These are phyloP conservation scores for Macadamia tetraphylla DNA, from an alignment of 164 flowering plant species.

Conservation along the genomic window DNA sequence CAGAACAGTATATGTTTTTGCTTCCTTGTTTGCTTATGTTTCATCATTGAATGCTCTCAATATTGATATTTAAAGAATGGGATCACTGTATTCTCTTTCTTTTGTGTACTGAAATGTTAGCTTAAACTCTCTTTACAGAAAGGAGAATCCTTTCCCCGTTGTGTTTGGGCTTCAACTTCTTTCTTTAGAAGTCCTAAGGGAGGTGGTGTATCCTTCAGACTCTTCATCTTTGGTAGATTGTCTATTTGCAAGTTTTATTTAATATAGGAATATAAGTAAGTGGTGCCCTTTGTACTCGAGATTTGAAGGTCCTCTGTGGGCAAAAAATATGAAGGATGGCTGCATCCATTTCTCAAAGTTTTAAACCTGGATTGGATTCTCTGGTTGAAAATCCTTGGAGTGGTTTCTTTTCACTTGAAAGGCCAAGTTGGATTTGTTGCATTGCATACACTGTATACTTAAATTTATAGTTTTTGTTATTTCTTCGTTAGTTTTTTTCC, in stretches of 20 bases:
- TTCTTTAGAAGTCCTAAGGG: conserved; percentile 80
- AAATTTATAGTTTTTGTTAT: not conserved
- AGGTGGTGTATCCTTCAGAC: conserved; percentile 91
- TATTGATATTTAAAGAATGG: not conserved
- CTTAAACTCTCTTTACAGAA: conserved; percentile 38
- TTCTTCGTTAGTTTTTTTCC: not conserved
- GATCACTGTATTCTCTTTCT: not conserved
- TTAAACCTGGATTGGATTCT: not conserved
- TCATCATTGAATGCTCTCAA: no score
- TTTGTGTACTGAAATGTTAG: not conserved
- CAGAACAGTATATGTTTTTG: no score
- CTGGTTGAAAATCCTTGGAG: not conserved
- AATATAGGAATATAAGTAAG: not conserved
- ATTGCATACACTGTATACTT: not conserved
- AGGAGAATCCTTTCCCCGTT: conserved; percentile 31
- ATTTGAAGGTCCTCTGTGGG: not conserved
- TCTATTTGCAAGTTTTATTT: not conserved
- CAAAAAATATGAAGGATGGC: not conserved
- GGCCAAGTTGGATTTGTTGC: not conserved
- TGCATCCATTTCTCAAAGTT: not conserved
- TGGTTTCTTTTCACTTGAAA: not conserved
- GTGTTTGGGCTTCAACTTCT: conserved; percentile 75
- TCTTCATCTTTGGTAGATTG: conserved; percentile 2
- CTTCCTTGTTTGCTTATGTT: not conserved
- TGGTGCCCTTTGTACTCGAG: not conserved